Conservation (phyloP, 2,329 filamentous ascomycete genomes). For the Botrytis paeoniae region DNA sequence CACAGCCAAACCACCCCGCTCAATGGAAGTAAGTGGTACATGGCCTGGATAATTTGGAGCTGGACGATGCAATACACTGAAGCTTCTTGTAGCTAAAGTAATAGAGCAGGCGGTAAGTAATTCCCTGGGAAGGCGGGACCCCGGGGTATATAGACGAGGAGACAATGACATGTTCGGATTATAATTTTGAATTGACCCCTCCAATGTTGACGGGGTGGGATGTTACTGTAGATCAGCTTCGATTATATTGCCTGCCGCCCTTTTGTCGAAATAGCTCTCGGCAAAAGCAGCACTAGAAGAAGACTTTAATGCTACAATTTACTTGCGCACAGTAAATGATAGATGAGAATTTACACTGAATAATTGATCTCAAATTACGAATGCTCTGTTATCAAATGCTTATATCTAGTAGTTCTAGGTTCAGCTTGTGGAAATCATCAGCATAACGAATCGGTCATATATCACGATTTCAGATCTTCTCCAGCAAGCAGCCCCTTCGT, state of each 20-base stretch:
- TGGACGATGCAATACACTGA: slow-evolving; percentile 83
- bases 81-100: slow-evolving; percentile 44
- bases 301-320: background rate
- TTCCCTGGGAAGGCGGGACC: slow-evolving; percentile 29
- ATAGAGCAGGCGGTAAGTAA: slow-evolving; percentile 30
- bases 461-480: background rate
- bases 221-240: background rate
- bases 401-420: slow-evolving; percentile 12
- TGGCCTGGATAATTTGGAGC: slow-evolving; percentile 56
- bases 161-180: slow-evolving; percentile 29
- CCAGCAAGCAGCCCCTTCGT: background rate
- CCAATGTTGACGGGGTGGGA: background rate
- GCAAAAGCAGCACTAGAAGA: slow-evolving; percentile 14
- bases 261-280: background rate
- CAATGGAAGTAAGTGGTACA: slow-evolving; percentile 77
- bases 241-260: background rate
- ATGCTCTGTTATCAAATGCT: background rate
- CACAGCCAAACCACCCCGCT: slow-evolving; percentile 69
- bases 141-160: slow-evolving; percentile 24
- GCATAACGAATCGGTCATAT: background rate
- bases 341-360: background rate
- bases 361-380: background rate
- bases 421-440: background rate
- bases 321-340: background rate
- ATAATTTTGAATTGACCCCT: background rate